Percentiles rank a stretch among this genome's conserved stretches.
phyloP scores from a whole-genome alignment of 106 monocot species.

The Cymbidium sinense region DNA sequence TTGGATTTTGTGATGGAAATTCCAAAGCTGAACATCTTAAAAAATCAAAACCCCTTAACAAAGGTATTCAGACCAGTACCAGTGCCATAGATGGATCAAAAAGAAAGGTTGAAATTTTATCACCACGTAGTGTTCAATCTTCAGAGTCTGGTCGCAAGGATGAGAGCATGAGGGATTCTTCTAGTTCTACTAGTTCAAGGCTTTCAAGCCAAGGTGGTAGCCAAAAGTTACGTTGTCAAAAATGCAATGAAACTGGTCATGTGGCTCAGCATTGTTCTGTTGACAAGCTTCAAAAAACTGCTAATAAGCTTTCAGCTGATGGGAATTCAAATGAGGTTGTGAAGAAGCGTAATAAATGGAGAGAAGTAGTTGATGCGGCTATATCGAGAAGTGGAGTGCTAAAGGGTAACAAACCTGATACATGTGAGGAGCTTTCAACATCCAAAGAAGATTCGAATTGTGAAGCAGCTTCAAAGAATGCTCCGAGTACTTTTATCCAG shows the following conservation, averaged over 20 bases:
- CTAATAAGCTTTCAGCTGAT: slow-evolving; percentile 47
- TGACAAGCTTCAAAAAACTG: slow-evolving; percentile 42
- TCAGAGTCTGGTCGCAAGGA: slow-evolving; percentile 17
- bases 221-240: slow-evolving; percentile 37
- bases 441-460: neutral
- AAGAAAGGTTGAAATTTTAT: slow-evolving; percentile 5
- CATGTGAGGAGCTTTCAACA: neutral
- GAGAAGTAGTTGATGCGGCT: slow-evolving; percentile 8
- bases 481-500: neutral
- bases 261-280: slow-evolving; percentile 47
- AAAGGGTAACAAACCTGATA: slow-evolving; percentile 4
- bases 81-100: slow-evolving; percentile 8
- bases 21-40: slow-evolving; percentile 22
- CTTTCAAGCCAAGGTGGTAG: slow-evolving; percentile 6
- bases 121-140: slow-evolving; percentile 2
- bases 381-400: neutral
- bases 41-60: neutral
- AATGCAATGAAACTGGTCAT: slow-evolving; percentile 69
- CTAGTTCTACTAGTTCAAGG: slow-evolving; percentile 14
- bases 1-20: slow-evolving; percentile 15
- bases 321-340: slow-evolving; percentile 31
- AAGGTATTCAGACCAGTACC: neutral
- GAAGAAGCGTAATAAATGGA: slow-evolving; percentile 32
- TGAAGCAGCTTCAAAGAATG: neutral
- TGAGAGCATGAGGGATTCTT: slow-evolving; percentile 30